These are phyloP conservation scores for Vanrija sp. DNA, from an alignment of 1,284 basidiomycete genomes.

Conservation along the genomic window DNA sequence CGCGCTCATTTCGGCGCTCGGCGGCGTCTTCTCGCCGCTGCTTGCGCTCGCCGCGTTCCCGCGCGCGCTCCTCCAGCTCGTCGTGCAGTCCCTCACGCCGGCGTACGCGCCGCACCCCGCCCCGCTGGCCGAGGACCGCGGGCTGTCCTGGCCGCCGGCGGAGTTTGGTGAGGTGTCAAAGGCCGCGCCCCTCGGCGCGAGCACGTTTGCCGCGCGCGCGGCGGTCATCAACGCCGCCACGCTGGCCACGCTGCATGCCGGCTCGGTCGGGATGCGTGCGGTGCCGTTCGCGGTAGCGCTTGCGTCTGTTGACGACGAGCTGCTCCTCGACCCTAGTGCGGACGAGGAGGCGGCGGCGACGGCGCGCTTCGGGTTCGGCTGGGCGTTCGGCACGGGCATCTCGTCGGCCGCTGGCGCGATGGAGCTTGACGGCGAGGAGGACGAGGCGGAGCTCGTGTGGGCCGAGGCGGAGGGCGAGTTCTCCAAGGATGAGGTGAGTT, in stretches of 20 bases:
- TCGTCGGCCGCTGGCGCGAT: constrained; percentile 48
- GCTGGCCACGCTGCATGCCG: constrained; percentile 51
- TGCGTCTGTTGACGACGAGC: constrained; percentile 51
- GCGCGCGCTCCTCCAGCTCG: constrained; percentile 60
- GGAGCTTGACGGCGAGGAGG: constrained; percentile 53
- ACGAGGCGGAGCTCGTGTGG: constrained; percentile 52
- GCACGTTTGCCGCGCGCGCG: constrained; percentile 43
- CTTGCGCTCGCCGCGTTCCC: constrained; percentile 53
- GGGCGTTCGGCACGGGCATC: constrained; percentile 48
- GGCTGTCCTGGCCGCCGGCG: not conserved
- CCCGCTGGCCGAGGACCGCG: not conserved
- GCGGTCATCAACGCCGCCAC: constrained; percentile 57
- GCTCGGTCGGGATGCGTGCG: constrained; percentile 47
- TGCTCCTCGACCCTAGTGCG: constrained; percentile 67
- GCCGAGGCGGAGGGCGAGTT: constrained; percentile 49
- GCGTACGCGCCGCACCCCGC: constrained; percentile 21
- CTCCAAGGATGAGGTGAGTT: constrained; percentile 26
- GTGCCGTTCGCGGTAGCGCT: constrained; percentile 50
- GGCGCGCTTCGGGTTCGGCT: constrained; percentile 55
- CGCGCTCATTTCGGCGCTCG: constrained; percentile 41
- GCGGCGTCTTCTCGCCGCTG: constrained; percentile 44
- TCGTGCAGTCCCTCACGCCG: constrained; percentile 58
- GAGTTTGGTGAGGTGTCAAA: not conserved
- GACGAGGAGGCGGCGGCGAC: constrained; percentile 60
- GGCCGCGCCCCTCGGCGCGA: not conserved